Evolutionary conservation across 129 eudicot species (phyloP), one percentile per base, ranked within the genome.

Genomic region (Mikania micrantha): DNA sequence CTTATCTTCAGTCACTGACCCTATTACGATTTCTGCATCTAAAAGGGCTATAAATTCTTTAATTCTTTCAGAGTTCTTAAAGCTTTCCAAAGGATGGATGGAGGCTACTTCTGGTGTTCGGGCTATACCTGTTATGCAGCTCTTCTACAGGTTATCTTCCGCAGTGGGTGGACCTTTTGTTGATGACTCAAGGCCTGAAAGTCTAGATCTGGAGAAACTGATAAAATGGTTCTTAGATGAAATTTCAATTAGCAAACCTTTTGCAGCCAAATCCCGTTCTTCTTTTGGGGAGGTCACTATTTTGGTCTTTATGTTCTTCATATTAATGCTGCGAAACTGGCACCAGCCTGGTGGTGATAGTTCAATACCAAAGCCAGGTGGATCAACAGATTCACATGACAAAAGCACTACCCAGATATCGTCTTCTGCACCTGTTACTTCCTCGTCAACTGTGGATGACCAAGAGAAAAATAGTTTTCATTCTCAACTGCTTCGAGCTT

Each of bases 81-180:
- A 90, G 57, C 93, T 83, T 27, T 76, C 90, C 31, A 85, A 82
- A 69, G 97, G 97, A 57, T 94, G 99, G 99, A 94, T 90, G 99
- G 85, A 81, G 67, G 79, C 78, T 19, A 94, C 94, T 38, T 81
- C 95, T 59, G 99, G 97, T 62, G 84, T 87, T 74, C 75, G 84
- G 72, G 95, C 99, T 53, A 79, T 94, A 64, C 99, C 97, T 24
- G 75, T 94, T 57, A 87, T 94, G 97, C 99, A 90, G 79, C 90
- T 94, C 41, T 87, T 94, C 70, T 90, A 89, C 83, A 83, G 99
- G 74, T 47, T 94, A 77, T 89, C 99, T 32, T 94, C 99, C 39
- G 94, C 99, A 68, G 70, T 87, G 53, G 99, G 99, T 69, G 99
- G 99, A 62, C 99, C 99, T 58, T 94, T 94, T 77, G 88, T 83